Evolutionary conservation across 225 moss, liverwort and hornwort genomes (phyloP), one percentile per base, ranked within the genome.

Genomic region (Bryoerythrophyllum caledonicum): DNA sequence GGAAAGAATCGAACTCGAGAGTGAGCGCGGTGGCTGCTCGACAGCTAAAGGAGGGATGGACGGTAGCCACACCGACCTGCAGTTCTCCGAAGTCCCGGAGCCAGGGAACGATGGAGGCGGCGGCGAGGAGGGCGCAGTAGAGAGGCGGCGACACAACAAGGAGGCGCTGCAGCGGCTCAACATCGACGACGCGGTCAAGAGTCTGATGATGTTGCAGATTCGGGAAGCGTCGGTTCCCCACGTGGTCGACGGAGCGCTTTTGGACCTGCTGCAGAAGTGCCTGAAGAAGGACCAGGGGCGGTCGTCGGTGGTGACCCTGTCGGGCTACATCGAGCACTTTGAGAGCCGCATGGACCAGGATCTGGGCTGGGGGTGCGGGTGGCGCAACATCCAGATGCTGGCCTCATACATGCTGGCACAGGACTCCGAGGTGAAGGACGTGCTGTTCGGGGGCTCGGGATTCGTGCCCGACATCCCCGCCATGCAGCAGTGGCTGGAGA

Each of bases 341-440:
- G 89, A 91, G 76, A 93, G 87, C 61, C 65, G 81, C 64, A 34
- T 65, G 1, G 82, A 82, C 37, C 82, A 89, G 34, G 93, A 93
- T 68, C 79, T 87, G 12, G 91, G 93, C 30, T 93, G 93, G 93
- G 93, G 93, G 37, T 93, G 93, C 38, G 93, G 93, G 32, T 93
- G 93, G 93, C 87, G 91, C 17, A 93, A 93, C 71, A 93, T 93
- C 72, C 92, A 93, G 75, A 93, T 93, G 76, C 27, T 93, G 44
- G 82, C 81, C 69, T 93, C 89, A 8, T 83, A 72, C 26, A 2
- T 93, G 63, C 68, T 88, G 40, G 78, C 78, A 1, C 79, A 88
- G 51, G 59, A 80, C 28, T 0, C 4, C 13, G 87, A 82, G 62
- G 57, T 57, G 16, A 81, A 52, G 71, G 89, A 93, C 23, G 89